These are phyloP conservation scores for Pichia inconspicua DNA, from an alignment of 1,139 yeast species.

Conservation along the genomic window DNA sequence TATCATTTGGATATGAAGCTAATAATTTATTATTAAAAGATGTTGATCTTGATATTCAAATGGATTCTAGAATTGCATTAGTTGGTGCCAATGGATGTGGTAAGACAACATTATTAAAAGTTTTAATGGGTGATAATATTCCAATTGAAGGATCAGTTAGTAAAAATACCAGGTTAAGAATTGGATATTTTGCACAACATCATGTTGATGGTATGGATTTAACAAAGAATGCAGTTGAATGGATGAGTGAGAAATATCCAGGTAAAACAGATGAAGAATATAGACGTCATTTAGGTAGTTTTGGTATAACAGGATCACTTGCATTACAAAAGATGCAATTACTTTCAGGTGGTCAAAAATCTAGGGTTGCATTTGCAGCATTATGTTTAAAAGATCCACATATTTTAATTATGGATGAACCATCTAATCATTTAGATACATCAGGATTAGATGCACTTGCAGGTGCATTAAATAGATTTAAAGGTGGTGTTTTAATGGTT, in stretches of 20 bases:
- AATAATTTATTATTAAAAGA: slow-evolving; percentile 53
- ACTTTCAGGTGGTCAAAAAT: slow-evolving; percentile 96
- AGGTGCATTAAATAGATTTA: slow-evolving; percentile 76
- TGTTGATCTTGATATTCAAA: slow-evolving; percentile 84
- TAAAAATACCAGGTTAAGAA: slow-evolving; percentile 77
- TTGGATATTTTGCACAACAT: slow-evolving; percentile 98
- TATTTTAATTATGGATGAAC: slow-evolving; percentile 88
- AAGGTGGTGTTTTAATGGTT: slow-evolving; percentile 96
- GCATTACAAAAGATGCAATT: slow-evolving; percentile 88
- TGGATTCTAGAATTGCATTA: slow-evolving; percentile 90
- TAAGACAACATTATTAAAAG: slow-evolving; percentile 86
- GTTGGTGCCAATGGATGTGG: slow-evolving; percentile 99
- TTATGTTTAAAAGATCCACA: slow-evolving; percentile 90
- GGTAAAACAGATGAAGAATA: slow-evolving; percentile 96
- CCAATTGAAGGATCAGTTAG: slow-evolving; percentile 74
- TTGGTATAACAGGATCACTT: slow-evolving; percentile 91
- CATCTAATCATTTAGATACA: slow-evolving; percentile 97
- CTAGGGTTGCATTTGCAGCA: slow-evolving; percentile 97
- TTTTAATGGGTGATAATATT: slow-evolving; percentile 66
- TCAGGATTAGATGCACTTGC: slow-evolving; percentile 94
- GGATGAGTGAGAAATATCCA: slow-evolving; percentile 88
- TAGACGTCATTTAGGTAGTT: slow-evolving; percentile 92
- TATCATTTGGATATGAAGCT: slow-evolving; percentile 75
- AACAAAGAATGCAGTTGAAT: slow-evolving; percentile 77
- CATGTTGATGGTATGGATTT: slow-evolving; percentile 98